Conservation (phyloP, 163 green algal species). For the Scenedesmus sp. region DNA sequence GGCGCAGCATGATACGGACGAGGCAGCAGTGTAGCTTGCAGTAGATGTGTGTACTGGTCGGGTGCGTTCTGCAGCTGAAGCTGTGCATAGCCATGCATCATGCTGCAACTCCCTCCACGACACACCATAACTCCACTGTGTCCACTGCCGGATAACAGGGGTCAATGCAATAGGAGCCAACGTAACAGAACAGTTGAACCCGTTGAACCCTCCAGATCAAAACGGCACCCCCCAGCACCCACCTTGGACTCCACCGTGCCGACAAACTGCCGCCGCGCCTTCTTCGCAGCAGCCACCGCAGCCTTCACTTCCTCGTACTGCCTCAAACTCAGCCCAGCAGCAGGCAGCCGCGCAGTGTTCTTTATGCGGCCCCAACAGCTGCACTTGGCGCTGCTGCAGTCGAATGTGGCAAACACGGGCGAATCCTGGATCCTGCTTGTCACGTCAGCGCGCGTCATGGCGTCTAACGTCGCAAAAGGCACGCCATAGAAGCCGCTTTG, state of each 20-base stretch:
- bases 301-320: constrained; percentile 9
- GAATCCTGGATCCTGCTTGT: background rate
- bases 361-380: background rate
- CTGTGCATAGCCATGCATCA: too few species aligned
- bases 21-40: too few species aligned
- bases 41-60: too few species aligned
- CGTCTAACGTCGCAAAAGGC: background rate
- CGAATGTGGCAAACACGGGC: background rate
- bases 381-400: background rate
- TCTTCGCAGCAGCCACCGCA: background rate
- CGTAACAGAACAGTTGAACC: too few species aligned
- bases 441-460: background rate
- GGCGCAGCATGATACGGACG: background rate
- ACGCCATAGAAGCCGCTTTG: constrained; percentile 18
- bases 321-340: constrained; percentile 22
- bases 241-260: constrained; percentile 28
- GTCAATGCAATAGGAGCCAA: too few species aligned
- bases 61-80: too few species aligned
- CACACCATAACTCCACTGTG: too few species aligned
- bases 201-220: too few species aligned
- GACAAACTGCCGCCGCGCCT: background rate
- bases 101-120: too few species aligned
- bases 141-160: too few species aligned
- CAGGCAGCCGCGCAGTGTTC: background rate
- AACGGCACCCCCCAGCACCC: background rate